Conservation (phyloP, 2,329 filamentous ascomycete genomes). For the Trichoderma sp. region DNA sequence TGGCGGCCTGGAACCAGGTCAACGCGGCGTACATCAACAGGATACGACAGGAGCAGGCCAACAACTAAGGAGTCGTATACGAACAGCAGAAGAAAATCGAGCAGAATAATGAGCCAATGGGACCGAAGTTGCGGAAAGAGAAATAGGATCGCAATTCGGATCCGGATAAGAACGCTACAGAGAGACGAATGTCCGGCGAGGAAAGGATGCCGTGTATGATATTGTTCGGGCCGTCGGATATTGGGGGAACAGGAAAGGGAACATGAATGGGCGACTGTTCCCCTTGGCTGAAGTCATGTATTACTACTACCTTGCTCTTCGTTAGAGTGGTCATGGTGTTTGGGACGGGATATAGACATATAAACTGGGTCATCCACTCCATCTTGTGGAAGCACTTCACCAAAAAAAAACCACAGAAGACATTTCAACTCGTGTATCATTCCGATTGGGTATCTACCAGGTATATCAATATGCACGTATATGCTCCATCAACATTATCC, state of each 20-base stretch:
- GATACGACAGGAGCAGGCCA: constrained; percentile 60
- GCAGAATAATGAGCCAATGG: background rate
- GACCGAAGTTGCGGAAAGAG: background rate
- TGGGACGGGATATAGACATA: constrained; percentile 14
- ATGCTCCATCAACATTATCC: background rate
- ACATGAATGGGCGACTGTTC: background rate
- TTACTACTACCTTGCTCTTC: constrained; percentile 2
- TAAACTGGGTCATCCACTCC: constrained; percentile 18
- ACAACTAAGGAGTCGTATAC: constrained; percentile 27
- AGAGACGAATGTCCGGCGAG: background rate
- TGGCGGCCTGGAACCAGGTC: constrained; percentile 75
- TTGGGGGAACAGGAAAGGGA: background rate
- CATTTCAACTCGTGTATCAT: background rate
- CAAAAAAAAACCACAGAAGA: background rate
- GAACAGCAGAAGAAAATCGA: no score
- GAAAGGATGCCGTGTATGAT: background rate
- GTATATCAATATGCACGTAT: constrained; percentile 38
- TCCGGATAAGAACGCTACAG: background rate
- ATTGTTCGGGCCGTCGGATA: background rate
- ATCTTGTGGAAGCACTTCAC: background rate
- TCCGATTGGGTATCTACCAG: constrained; percentile 3
- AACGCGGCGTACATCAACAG: constrained; percentile 67
- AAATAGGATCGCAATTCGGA: background rate
- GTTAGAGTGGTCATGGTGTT: constrained; percentile 20
- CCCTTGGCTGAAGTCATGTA: background rate